Base-by-base conservation (phyloP, 192 early-diverging fungal species). In the Mortierella antarctica region DNA sequence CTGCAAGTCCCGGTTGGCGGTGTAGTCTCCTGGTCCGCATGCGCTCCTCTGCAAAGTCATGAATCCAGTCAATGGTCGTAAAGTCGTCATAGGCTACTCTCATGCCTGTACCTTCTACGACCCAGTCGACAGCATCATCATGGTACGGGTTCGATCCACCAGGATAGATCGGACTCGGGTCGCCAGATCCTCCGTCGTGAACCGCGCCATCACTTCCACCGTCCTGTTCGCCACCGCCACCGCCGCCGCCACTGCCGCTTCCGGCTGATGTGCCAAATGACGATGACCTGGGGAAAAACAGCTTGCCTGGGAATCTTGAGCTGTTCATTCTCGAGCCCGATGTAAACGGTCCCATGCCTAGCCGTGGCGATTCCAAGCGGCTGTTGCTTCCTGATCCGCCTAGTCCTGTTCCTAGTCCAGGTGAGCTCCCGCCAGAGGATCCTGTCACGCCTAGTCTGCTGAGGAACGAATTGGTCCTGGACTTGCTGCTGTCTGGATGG, bases 31-130 rank as follows among this genome's bases (percentile, higher is more conserved):
- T 82, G 18, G 91, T 80, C n/a, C 95, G 82, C 18, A 89, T 86
- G 46, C 92, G 86, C 80, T 97, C 96, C 82, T 93, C 91, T 13
- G 92, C 92, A 66, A 92, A 88, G 83, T 97, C 96, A 70, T 96
- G 95, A 50, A 96, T 92, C 94, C 95, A 97, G 83, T 98, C 95
- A 54, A 92, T 92, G 14, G 91, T 92, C 0, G 91, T 87, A 64
- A 91, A 92, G 77, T 92, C 82, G 47, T 83, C 86, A 49, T 86
- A 86, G 1, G 83, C 83, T 39, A 85, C 83, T 65, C 83, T 62
- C 65, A 75, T 78, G 9, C 83, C 83, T 47, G 83, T 85, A 5
- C 83, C 83, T 42, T 85, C 83, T 14, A 85, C 81, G 20, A 71
- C 65, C 83, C 83, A 85, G 49, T 85, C 83, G 9, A 74, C 65